Evolutionary conservation across 169 alveolate species (phyloP).

Genomic region (Babesia sp.): DNA sequence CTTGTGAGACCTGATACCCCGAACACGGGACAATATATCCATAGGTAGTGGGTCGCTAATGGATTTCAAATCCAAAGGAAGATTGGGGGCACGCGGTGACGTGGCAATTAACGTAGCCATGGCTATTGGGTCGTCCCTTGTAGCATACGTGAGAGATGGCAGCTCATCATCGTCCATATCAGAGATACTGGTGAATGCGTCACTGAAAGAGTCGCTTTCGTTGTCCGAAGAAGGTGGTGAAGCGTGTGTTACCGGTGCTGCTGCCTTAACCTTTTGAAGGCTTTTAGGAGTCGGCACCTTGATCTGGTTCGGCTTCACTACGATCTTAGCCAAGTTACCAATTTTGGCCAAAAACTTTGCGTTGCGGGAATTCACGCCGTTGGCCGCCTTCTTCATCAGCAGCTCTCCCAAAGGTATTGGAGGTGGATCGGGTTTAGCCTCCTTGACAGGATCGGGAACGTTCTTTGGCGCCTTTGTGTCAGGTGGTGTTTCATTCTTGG

Average conservation of each 20-base stretch:
- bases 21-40: conserved; percentile 41
- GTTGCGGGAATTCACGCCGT: conserved; percentile 9
- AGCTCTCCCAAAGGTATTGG: conserved; percentile 38
- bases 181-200: conserved; percentile 12
- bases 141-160: background rate
- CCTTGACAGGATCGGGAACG: background rate
- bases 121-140: background rate
- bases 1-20: conserved; percentile 57
- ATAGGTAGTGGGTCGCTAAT: conserved; percentile 57
- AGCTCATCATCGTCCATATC: conserved; percentile 23
- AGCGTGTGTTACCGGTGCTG: conserved; percentile 19
- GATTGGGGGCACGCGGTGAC: background rate
- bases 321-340: conserved; percentile 44
- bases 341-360: conserved; percentile 67
- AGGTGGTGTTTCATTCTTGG: conserved; percentile 4
- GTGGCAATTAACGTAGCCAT: conserved; percentile 9
- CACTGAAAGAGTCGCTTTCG: conserved; percentile 7
- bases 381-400: conserved; percentile 15
- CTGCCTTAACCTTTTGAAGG: background rate
- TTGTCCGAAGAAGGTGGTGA: conserved; percentile 7
- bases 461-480: background rate
- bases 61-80: conserved; percentile 23
- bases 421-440: conserved; percentile 3
- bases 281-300: background rate
- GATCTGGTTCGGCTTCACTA: conserved; percentile 45